phyloP scores from a whole-genome alignment of 176 grass and related monocot species.

The Raddia distichophylla region DNA sequence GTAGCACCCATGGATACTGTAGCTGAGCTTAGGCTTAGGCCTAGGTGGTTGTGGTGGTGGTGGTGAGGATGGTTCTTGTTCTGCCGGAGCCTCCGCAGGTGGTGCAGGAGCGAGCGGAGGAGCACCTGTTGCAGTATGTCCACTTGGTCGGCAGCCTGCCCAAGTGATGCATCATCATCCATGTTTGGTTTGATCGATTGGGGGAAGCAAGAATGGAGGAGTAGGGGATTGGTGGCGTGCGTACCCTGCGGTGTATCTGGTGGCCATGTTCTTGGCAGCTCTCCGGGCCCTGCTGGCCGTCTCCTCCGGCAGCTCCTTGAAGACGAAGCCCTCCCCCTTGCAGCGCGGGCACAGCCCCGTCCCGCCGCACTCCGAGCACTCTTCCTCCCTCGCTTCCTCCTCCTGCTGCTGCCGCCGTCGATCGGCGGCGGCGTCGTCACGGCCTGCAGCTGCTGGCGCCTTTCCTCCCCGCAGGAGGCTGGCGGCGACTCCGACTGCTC shows the following conservation, averaged over 20 bases:
- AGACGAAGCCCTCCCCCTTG: slow-evolving; percentile 58
- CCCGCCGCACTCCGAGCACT: slow-evolving; percentile 49
- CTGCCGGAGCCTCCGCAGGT: slow-evolving; percentile 34
- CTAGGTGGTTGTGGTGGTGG: no score
- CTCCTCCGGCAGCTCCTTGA: slow-evolving; percentile 43
- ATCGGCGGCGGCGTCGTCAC: not conserved
- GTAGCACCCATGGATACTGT: no score
- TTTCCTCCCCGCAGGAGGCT: slow-evolving; percentile 3
- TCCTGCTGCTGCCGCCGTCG: not conserved
- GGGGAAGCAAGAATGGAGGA: no score
- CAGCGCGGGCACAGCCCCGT: slow-evolving; percentile 54
- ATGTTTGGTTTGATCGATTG: no score
- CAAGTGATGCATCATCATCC: no score
- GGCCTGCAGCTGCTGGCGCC: no score
- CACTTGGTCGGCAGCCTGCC: slow-evolving; percentile 36
- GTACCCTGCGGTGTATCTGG: slow-evolving; percentile 57
- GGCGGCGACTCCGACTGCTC: slow-evolving; percentile 11
- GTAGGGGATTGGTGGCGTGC: not conserved
- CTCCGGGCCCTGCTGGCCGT: slow-evolving; percentile 25
- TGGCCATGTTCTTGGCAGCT: slow-evolving; percentile 57
- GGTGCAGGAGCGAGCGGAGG: slow-evolving; percentile 39
- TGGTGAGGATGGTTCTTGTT: not conserved
- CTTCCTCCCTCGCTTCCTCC: not conserved
- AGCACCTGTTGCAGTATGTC: slow-evolving; percentile 40
- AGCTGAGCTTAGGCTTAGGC: no score